Evolutionary conservation across 352 stramenopile species (phyloP).

Genomic region (Phytopythium chamaehyphon): DNA sequence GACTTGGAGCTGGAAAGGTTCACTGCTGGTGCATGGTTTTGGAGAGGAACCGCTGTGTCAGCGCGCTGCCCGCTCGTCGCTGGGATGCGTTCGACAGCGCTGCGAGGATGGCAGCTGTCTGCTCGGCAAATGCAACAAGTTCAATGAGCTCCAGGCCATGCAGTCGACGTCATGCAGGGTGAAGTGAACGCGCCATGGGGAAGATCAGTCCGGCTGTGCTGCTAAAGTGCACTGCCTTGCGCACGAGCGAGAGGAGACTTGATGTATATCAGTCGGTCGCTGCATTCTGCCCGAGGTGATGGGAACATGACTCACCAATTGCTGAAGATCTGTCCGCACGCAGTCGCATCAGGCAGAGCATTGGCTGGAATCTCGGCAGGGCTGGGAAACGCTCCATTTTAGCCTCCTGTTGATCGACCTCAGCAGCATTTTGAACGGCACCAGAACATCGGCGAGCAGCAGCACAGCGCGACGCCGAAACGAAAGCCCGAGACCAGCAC

Average conservation of each 20-base stretch:
- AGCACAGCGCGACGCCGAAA: slow-evolving; percentile 25
- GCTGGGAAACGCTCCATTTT: neutral
- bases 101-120: slow-evolving; percentile 6
- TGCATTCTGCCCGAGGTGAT: neutral
- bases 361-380: slow-evolving; percentile 13
- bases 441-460: slow-evolving; percentile 29
- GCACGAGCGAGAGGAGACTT: slow-evolving; percentile 18
- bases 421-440: slow-evolving; percentile 6
- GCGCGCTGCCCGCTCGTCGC: slow-evolving; percentile 3
- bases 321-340: slow-evolving; percentile 23
- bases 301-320: slow-evolving; percentile 19
- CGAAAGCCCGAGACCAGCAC: slow-evolving; percentile 22
- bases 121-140: neutral
- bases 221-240: slow-evolving; percentile 17
- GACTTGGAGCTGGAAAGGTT: no score
- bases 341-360: slow-evolving; percentile 11
- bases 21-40: slow-evolving; percentile 7
- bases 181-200: slow-evolving; percentile 6
- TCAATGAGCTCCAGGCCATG: slow-evolving; percentile 1
- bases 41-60: slow-evolving; percentile 11
- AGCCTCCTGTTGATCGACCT: slow-evolving; percentile 7
- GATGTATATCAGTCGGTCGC: neutral
- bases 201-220: slow-evolving; percentile 14
- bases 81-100: slow-evolving; percentile 12
- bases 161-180: neutral